phyloP scores from a whole-genome alignment of 2,329 filamentous ascomycete genomes.

The Emericellopsis cladophorae region DNA sequence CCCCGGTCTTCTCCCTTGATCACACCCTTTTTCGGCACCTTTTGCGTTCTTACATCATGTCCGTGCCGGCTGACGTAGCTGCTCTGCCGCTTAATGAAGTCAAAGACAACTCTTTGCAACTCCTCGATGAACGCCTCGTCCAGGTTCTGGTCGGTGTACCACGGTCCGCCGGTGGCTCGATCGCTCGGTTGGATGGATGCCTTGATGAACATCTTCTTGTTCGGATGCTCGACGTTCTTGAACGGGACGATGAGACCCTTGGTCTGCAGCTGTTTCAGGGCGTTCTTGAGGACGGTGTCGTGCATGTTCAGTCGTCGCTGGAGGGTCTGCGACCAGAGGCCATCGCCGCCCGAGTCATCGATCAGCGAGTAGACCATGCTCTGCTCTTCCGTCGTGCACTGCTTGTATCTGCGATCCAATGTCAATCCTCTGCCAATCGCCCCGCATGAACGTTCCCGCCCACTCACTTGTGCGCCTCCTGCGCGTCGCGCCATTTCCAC shows the following conservation, averaged over 20 bases:
- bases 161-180: slow-evolving; percentile 83
- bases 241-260: slow-evolving; percentile 79
- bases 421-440: slow-evolving; percentile 1
- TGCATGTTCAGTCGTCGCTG: slow-evolving; percentile 72
- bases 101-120: slow-evolving; percentile 60
- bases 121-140: slow-evolving; percentile 80
- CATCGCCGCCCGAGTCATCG: slow-evolving; percentile 71
- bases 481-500: slow-evolving; percentile 46
- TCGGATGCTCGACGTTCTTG: slow-evolving; percentile 82
- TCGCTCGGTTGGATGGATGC: slow-evolving; percentile 73
- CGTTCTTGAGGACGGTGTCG: slow-evolving; percentile 68
- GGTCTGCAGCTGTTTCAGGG: slow-evolving; percentile 70
- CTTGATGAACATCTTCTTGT: slow-evolving; percentile 94
- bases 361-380: slow-evolving; percentile 80
- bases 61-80: slow-evolving; percentile 43
- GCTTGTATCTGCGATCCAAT: slow-evolving; percentile 35
- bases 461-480: slow-evolving; percentile 49
- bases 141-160: slow-evolving; percentile 85
- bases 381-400: slow-evolving; percentile 57
- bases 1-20: slow-evolving; percentile 33
- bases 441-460: neutral
- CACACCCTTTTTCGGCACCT: slow-evolving; percentile 40
- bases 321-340: slow-evolving; percentile 84
- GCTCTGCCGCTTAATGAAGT: slow-evolving; percentile 58
- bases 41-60: slow-evolving; percentile 18